Evolutionary conservation across 345 rosid genomes (phyloP).

Genomic region (Trapa incisa): DNA sequence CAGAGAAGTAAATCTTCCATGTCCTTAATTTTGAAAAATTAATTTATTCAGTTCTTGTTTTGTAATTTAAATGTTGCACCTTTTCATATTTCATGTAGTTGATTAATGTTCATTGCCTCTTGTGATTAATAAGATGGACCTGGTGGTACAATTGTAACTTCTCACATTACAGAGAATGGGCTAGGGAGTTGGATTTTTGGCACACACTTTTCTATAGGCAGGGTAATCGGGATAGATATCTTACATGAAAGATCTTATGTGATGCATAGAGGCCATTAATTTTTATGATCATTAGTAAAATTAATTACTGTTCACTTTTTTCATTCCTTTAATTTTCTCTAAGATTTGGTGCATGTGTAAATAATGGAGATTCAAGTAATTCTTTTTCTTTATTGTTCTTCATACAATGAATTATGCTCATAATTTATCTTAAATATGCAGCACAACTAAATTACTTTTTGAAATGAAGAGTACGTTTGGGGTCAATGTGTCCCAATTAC

Average conservation of each 20-base stretch:
- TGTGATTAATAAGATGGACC: not conserved
- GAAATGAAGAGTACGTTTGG: constrained; percentile 93
- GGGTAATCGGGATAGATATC: too few relatives aligned
- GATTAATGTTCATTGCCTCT: not conserved
- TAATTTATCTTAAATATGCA: constrained; percentile 24
- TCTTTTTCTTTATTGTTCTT: not conserved
- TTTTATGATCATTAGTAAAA: too few relatives aligned
- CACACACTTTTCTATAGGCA: too few relatives aligned
- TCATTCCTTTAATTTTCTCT: not conserved
- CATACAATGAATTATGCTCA: constrained; percentile 1
- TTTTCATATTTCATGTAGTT: not conserved
- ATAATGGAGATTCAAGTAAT: not conserved
- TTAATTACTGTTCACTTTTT: not conserved
- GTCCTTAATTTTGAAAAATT: constrained; percentile 10
- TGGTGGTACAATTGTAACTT: not conserved
- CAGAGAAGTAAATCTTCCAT: constrained; percentile 54
- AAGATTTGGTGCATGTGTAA: not conserved
- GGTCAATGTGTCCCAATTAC: constrained; percentile 55
- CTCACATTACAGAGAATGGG: not conserved
- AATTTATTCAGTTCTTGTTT: not conserved
- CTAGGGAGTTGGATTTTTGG: too few relatives aligned
- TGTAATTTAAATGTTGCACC: not conserved
- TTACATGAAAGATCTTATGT: too few relatives aligned
- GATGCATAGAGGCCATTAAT: too few relatives aligned
- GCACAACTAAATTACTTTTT: constrained; percentile 63